Conservation (phyloP, 2,329 filamentous ascomycete genomes). For the Colletotrichum liriopes region DNA sequence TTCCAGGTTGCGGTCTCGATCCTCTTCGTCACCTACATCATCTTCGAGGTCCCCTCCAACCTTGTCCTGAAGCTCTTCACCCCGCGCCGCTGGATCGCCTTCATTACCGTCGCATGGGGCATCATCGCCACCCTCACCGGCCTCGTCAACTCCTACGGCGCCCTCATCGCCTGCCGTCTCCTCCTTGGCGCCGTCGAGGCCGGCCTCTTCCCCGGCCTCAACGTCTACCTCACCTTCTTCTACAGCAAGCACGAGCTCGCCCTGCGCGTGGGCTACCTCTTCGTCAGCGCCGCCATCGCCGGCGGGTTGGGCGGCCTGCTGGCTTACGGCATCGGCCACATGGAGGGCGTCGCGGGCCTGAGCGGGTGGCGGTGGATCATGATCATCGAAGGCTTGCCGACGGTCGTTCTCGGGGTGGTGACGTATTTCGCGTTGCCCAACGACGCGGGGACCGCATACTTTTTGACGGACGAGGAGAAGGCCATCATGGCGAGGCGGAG, state of each 20-base stretch:
- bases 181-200: slow-evolving; percentile 79
- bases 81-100: slow-evolving; percentile 75
- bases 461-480: slow-evolving; percentile 48
- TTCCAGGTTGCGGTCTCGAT: slow-evolving; percentile 80
- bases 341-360: slow-evolving; percentile 77
- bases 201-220: slow-evolving; percentile 79
- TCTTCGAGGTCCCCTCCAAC: slow-evolving; percentile 77
- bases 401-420: slow-evolving; percentile 65
- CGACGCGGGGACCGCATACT: slow-evolving; percentile 56
- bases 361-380: slow-evolving; percentile 83
- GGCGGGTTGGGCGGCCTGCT: slow-evolving; percentile 81
- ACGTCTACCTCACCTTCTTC: slow-evolving; percentile 81
- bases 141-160: slow-evolving; percentile 75
- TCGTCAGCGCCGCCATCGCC: slow-evolving; percentile 79
- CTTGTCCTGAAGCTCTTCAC: slow-evolving; percentile 75
- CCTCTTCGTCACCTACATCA: slow-evolving; percentile 76
- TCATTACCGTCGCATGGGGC: slow-evolving; percentile 77
- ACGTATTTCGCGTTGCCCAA: slow-evolving; percentile 71
- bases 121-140: slow-evolving; percentile 80
- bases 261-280: slow-evolving; percentile 80
- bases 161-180: slow-evolving; percentile 78
- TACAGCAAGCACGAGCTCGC: slow-evolving; percentile 83
- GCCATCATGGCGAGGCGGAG: slow-evolving; percentile 53
- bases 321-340: slow-evolving; percentile 80
- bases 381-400: slow-evolving; percentile 66